These are phyloP conservation scores for Anthoceros angustus DNA, from an alignment of 225 moss, liverwort and hornwort species.

Conservation along the genomic window DNA sequence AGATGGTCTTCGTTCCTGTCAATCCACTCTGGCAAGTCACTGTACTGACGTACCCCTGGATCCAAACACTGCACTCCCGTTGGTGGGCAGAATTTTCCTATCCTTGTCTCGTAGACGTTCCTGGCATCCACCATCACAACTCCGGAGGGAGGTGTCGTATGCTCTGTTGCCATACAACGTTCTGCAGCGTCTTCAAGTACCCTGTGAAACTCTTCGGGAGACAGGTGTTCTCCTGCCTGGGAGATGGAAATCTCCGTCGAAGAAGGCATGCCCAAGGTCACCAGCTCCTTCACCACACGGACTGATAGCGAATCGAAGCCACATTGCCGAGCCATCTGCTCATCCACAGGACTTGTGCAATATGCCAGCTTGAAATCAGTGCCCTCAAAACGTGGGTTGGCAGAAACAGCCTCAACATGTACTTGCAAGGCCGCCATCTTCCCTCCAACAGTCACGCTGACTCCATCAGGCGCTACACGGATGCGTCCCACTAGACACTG, in stretches of 20 bases:
- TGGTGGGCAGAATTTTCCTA: slow-evolving; percentile 57
- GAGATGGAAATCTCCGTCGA: slow-evolving; percentile 25
- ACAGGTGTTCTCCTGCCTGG: slow-evolving; percentile 48
- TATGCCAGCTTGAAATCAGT: slow-evolving; percentile 80
- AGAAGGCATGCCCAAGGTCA: slow-evolving; percentile 47
- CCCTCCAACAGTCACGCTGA: slow-evolving; percentile 71
- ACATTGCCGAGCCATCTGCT: slow-evolving; percentile 38
- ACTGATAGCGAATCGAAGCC: slow-evolving; percentile 71
- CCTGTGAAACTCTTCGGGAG: slow-evolving; percentile 49
- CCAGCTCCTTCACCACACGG: slow-evolving; percentile 65
- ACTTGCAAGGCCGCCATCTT: slow-evolving; percentile 24
- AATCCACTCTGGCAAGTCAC: slow-evolving; percentile 87
- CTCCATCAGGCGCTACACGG: slow-evolving; percentile 62
- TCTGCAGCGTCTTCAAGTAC: slow-evolving; percentile 16
- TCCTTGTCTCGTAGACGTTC: slow-evolving; percentile 79
- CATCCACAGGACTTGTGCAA: slow-evolving; percentile 20
- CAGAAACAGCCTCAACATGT: slow-evolving; percentile 32
- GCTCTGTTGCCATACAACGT: background rate
- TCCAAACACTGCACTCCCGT: slow-evolving; percentile 41
- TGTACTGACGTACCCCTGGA: slow-evolving; percentile 72
- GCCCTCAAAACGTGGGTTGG: slow-evolving; percentile 44
- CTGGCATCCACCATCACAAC: slow-evolving; percentile 63
- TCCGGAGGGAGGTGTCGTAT: background rate
- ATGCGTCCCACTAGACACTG: slow-evolving; percentile 57
- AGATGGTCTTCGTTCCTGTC: slow-evolving; percentile 62